These are phyloP conservation scores for Colletotrichum sp. DNA, from an alignment of 2,329 filamentous ascomycete genomes.

Conservation along the genomic window DNA sequence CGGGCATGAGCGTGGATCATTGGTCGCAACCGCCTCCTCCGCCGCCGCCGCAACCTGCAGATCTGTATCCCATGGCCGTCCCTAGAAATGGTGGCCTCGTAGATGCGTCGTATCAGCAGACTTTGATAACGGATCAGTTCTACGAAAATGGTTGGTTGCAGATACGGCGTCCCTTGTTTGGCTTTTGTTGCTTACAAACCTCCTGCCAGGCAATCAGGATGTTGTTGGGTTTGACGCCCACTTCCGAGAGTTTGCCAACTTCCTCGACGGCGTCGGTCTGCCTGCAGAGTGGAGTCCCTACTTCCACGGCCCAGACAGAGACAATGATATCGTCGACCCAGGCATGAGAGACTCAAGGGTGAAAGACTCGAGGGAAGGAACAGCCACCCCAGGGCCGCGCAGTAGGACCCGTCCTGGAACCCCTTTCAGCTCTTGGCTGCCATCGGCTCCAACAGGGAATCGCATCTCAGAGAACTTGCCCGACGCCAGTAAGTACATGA, in stretches of 20 bases:
- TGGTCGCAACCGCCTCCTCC: slow-evolving; percentile 21
- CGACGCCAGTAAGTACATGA: slow-evolving; percentile 23
- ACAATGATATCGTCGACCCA: slow-evolving; percentile 27
- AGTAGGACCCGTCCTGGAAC: slow-evolving; percentile 31
- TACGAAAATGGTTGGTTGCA: slow-evolving; percentile 25
- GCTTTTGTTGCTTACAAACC: neutral
- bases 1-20: slow-evolving; percentile 34
- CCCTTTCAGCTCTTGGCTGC: slow-evolving; percentile 42
- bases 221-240: slow-evolving; percentile 31
- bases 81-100: slow-evolving; percentile 4
- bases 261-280: slow-evolving; percentile 40
- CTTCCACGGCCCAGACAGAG: slow-evolving; percentile 30
- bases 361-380: slow-evolving; percentile 3
- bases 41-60: neutral
- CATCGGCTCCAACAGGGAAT: slow-evolving; percentile 36
- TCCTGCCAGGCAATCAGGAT: neutral
- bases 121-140: slow-evolving; percentile 26
- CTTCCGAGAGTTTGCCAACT: slow-evolving; percentile 42
- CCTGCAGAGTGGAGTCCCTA: slow-evolving; percentile 44
- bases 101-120: slow-evolving; percentile 29
- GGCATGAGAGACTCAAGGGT: slow-evolving; percentile 9
- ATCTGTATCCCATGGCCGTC: slow-evolving; percentile 10
- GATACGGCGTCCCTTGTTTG: neutral
- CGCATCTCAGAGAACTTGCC: slow-evolving; percentile 26
- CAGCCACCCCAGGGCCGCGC: slow-evolving; percentile 6